A percentile compares a stretch with the other conserved stretches of the same genome.
These are phyloP conservation scores for Russula sp. DNA, from an alignment of 768 basidiomycete genomes.

Conservation along the genomic window DNA sequence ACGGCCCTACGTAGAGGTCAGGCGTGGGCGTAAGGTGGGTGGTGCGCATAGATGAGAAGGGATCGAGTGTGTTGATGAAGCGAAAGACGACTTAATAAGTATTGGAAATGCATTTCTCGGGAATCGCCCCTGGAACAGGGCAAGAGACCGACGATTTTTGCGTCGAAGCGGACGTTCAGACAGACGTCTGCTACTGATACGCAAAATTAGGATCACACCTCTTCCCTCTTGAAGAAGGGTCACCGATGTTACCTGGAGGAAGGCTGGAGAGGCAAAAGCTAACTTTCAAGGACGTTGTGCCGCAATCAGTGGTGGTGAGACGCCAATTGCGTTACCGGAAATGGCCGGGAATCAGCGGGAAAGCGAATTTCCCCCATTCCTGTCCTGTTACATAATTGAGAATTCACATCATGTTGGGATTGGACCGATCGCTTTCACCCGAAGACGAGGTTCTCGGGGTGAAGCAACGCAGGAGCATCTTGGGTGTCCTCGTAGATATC, in stretches of 20 bases:
- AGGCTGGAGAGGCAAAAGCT: not conserved
- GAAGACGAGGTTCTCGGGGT: not conserved
- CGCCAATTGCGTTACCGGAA: no score
- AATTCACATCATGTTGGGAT: no score
- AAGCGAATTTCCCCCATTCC: no score
- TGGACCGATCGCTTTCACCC: no score
- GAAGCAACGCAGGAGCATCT: not conserved
- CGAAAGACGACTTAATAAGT: conserved; percentile 54
- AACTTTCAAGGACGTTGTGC: not conserved
- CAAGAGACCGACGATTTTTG: conserved; percentile 45
- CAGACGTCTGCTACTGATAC: not conserved
- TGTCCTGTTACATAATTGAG: no score
- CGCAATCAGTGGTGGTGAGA: no score
- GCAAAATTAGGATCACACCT: conserved; percentile 6
- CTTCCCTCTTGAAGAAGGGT: conserved; percentile 5
- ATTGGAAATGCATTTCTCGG: not conserved
- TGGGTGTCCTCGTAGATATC: not conserved
- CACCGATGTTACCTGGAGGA: conserved; percentile 4
- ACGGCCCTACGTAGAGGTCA: conserved; percentile 86
- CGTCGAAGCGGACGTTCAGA: conserved; percentile 46
- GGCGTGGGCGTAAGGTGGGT: conserved; percentile 55
- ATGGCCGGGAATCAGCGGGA: no score
- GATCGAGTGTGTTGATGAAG: conserved; percentile 73
- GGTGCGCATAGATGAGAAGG: conserved; percentile 56
- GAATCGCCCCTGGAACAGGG: not conserved